Percentiles rank a stretch among this genome's conserved stretches.
Evolutionary conservation across 306 rosid species (phyloP).

Genomic region (Prunus mira): DNA sequence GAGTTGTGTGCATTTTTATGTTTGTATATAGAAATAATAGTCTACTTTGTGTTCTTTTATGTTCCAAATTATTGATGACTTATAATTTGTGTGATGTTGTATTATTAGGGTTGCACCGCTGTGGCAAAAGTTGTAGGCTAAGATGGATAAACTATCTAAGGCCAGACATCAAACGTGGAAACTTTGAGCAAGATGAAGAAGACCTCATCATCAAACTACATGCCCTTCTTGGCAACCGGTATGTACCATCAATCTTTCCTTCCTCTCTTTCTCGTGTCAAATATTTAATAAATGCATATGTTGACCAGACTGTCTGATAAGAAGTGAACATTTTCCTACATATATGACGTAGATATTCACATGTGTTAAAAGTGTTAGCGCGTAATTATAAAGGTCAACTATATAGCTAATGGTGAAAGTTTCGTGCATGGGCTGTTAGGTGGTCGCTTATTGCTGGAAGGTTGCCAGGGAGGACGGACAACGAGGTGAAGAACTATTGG

Average conservation of each 20-base stretch:
- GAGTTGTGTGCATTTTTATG: not conserved
- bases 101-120: constrained; percentile 53
- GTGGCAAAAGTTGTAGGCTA: constrained; percentile 77
- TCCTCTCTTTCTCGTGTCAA: not conserved
- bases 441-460: constrained; percentile 74
- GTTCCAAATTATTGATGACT: not conserved
- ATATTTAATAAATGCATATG: not conserved
- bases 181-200: constrained; percentile 72
- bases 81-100: not conserved
- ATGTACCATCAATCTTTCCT: not conserved
- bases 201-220: constrained; percentile 77
- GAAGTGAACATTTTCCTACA: not conserved
- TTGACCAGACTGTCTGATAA: not conserved
- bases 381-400: not conserved
- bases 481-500: constrained; percentile 68
- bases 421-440: constrained; percentile 25
- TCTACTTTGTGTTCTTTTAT: not conserved
- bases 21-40: not conserved
- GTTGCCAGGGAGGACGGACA: constrained; percentile 57
- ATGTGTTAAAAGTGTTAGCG: not conserved
- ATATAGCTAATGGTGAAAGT: not conserved
- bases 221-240: constrained; percentile 81
- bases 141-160: constrained; percentile 72
- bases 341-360: not conserved
- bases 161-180: constrained; percentile 70